These are phyloP conservation scores for Chloris gayana DNA, from an alignment of 176 grass and related monocot genomes.

Conservation along the genomic window DNA sequence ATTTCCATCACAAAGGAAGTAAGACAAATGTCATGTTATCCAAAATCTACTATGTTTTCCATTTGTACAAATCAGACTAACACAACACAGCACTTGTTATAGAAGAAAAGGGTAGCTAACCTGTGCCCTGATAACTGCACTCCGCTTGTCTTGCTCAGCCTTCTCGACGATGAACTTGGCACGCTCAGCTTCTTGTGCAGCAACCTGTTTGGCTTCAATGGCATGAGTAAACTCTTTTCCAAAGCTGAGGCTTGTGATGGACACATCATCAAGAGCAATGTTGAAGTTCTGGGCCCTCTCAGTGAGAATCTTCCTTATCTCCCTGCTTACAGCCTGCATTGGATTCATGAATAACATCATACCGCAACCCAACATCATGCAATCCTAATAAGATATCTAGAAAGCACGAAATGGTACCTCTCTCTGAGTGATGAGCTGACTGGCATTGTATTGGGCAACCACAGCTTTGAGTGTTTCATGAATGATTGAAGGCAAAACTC, in stretches of 20 bases:
- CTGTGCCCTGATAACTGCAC: conserved; percentile 79
- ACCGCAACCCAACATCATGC: neutral
- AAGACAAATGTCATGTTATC: neutral
- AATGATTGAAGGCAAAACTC: conserved; percentile 94
- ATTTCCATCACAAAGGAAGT: no score
- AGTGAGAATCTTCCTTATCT: conserved; percentile 97
- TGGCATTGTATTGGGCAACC: conserved; percentile 97
- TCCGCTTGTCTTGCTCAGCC: conserved; percentile 85
- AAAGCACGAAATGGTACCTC: conserved; percentile 55
- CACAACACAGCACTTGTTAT: neutral
- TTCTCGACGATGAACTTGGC: conserved; percentile 94
- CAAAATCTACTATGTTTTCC: neutral
- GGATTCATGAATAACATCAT: conserved; percentile 15
- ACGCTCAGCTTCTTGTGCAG: conserved; percentile 86
- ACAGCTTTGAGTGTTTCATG: conserved; percentile 97
- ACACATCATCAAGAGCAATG: conserved; percentile 91
- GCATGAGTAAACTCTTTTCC: conserved; percentile 95
- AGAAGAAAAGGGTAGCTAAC: conserved; percentile 28
- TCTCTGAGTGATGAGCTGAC: conserved; percentile 95
- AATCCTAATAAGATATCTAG: neutral
- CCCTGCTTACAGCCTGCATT: conserved; percentile 87
- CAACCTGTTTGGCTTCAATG: conserved; percentile 97
- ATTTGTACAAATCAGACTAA: neutral
- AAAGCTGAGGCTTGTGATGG: conserved; percentile 90
- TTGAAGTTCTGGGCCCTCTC: conserved; percentile 95